These are phyloP conservation scores for Ambispora gerdemannii DNA, from an alignment of 192 early-diverging fungal species.

Conservation along the genomic window DNA sequence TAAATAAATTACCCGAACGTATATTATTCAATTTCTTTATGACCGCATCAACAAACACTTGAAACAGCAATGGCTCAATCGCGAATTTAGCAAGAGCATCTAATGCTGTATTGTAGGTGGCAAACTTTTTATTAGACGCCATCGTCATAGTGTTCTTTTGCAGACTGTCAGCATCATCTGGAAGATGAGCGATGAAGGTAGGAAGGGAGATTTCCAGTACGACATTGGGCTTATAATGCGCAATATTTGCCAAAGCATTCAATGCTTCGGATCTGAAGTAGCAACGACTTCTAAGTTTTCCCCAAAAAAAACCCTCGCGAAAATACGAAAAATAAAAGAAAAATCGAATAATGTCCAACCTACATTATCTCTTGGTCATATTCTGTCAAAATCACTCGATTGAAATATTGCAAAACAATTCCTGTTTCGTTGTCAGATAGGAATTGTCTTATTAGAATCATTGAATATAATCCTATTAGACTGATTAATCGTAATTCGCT, in stretches of 20 bases:
- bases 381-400: constrained; percentile 48
- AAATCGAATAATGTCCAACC: constrained; percentile 22
- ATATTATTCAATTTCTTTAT: constrained; percentile 50
- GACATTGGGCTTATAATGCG: constrained; percentile 41
- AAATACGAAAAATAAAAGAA: neutral
- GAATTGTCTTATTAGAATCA: constrained; percentile 57
- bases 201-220: constrained; percentile 55
- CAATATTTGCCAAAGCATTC: constrained; percentile 42
- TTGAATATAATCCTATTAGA: constrained; percentile 65
- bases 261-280: constrained; percentile 47
- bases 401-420: constrained; percentile 49
- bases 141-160: constrained; percentile 36
- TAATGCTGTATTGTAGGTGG: constrained; percentile 40
- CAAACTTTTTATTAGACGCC: constrained; percentile 7
- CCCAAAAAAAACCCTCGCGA: neutral
- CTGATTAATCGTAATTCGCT: constrained; percentile 67
- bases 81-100: constrained; percentile 46
- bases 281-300: neutral
- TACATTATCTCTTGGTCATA: constrained; percentile 49
- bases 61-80: constrained; percentile 47
- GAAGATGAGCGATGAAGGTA: constrained; percentile 52
- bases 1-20: constrained; percentile 15
- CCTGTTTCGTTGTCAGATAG: constrained; percentile 59
- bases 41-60: constrained; percentile 40
- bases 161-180: constrained; percentile 39